Percentiles rank a stretch among this genome's conserved stretches.
Conservation (phyloP, 768 basidiomycete species). For the Xerocomus spinulosus region DNA sequence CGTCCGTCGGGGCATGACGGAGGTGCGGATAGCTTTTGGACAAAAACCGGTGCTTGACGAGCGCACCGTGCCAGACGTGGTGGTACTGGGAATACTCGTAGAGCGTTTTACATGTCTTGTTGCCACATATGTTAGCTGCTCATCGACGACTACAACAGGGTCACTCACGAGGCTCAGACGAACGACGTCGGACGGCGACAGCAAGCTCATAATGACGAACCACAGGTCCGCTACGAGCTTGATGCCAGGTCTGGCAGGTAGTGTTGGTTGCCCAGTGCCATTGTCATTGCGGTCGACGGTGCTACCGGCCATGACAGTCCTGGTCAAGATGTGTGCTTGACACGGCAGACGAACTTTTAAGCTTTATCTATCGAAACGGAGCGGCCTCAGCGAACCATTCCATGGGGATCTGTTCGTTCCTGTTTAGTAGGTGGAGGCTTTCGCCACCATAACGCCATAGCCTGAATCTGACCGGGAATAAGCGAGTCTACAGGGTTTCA, state of each 20-base stretch:
- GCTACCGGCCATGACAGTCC: neutral
- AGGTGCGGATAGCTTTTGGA: conserved; percentile 26
- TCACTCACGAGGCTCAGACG: conserved; percentile 25
- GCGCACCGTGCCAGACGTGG: conserved; percentile 26
- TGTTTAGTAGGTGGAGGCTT: conserved; percentile 7
- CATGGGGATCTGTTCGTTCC: conserved; percentile 1
- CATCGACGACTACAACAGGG: too few relatives aligned
- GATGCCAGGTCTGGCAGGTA: too few relatives aligned
- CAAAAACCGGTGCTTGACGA: conserved; percentile 23
- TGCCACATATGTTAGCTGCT: neutral
- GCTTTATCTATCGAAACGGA: neutral
- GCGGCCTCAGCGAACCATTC: neutral
- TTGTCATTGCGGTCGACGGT: neutral
- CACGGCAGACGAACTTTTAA: neutral
- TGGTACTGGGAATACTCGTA: conserved; percentile 20
- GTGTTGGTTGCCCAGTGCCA: too few relatives aligned
- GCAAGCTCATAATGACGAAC: conserved; percentile 27
- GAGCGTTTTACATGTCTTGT: conserved; percentile 25
- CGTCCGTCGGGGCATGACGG: conserved; percentile 9
- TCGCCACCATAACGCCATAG: conserved; percentile 22
- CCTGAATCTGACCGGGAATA: neutral
- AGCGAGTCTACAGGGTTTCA: conserved; percentile 7
- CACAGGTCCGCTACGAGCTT: conserved; percentile 26
- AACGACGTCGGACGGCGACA: conserved; percentile 24
- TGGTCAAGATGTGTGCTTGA: neutral